Percentiles rank a stretch among this genome's conserved stretches.
These are phyloP conservation scores for Cryptococcus hybrid DNA, from an alignment of 1,284 basidiomycete genomes.

Conservation along the genomic window DNA sequence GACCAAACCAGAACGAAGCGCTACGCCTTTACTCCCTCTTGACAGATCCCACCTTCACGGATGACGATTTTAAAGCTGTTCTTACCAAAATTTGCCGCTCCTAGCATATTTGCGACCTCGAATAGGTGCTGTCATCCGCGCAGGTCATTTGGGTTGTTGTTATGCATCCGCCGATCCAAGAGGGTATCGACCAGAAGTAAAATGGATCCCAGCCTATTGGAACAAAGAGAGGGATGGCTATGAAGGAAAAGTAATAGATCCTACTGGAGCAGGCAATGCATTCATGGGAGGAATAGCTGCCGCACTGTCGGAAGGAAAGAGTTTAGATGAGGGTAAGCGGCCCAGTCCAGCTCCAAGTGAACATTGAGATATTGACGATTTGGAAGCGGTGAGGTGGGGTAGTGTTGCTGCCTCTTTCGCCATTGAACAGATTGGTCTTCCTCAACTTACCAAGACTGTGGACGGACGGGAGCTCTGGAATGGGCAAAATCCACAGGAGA, in stretches of 20 bases:
- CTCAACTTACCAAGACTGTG: conserved; percentile 12
- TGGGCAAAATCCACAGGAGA: conserved; percentile 8
- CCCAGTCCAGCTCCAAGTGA: not conserved
- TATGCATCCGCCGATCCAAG: conserved; percentile 16
- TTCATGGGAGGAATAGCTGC: conserved; percentile 46
- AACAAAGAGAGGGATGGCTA: conserved; percentile 7
- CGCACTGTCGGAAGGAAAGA: conserved; percentile 30
- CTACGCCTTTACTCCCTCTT: conserved; percentile 25
- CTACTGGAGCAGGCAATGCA: conserved; percentile 47
- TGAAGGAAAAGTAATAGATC: conserved; percentile 34
- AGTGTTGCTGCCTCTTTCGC: conserved; percentile 44
- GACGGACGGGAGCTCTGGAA: conserved; percentile 17
- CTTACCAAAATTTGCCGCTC: conserved; percentile 5
- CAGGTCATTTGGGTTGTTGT: conserved; percentile 29
- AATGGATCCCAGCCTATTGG: conserved; percentile 38
- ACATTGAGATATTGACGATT: not conserved
- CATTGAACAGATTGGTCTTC: conserved; percentile 46
- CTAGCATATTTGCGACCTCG: conserved; percentile 18
- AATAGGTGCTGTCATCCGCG: conserved; percentile 27
- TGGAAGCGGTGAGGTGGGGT: conserved; percentile 39
- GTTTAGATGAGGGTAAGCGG: conserved; percentile 34
- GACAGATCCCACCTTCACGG: conserved; percentile 4
- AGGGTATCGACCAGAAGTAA: conserved; percentile 8
- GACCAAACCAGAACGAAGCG: conserved; percentile 47
- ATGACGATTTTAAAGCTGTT: conserved; percentile 3